Conservation (phyloP, 108 stramenopile species). For the Fistulifera pelliculosa region DNA sequence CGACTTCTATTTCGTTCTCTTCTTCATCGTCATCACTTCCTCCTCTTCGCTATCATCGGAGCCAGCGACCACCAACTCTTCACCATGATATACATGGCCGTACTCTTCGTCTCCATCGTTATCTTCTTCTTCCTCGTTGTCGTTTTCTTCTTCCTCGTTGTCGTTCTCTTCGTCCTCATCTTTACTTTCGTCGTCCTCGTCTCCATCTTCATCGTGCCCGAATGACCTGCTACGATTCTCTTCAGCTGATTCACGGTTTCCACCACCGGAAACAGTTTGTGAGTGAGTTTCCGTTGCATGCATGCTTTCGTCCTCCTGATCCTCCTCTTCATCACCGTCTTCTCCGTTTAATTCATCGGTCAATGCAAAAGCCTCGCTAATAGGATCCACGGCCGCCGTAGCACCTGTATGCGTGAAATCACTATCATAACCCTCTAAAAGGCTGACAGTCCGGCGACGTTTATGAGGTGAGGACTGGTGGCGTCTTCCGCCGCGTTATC, state of each 20-base stretch:
- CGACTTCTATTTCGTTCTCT: constrained; percentile 22
- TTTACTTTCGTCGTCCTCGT: constrained; percentile 7
- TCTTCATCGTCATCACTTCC: constrained; percentile 32
- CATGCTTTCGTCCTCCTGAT: constrained; percentile 7
- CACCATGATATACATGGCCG: constrained; percentile 12
- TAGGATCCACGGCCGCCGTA: constrained; percentile 6
- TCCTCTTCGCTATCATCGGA: constrained; percentile 9
- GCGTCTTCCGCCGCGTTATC: constrained; percentile 4
- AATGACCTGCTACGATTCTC: constrained; percentile 6
- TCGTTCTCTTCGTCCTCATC: constrained; percentile 23
- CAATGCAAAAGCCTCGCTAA: constrained; percentile 3
- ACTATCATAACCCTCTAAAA: not conserved
- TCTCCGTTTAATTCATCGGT: constrained; percentile 9
- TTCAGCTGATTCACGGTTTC: constrained; percentile 10
- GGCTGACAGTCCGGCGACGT: constrained; percentile 1
- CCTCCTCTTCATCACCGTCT: constrained; percentile 12
- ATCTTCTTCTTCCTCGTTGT: constrained; percentile 32
- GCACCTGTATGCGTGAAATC: not conserved
- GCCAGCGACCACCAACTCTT: not conserved
- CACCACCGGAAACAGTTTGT: not conserved
- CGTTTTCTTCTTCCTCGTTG: constrained; percentile 33
- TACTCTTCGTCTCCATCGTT: constrained; percentile 22
- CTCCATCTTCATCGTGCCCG: constrained; percentile 9
- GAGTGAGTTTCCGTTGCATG: not conserved
- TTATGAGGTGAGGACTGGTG: constrained; percentile 1